These are phyloP conservation scores for Leccinum angustisporum DNA, from an alignment of 1,284 basidiomycete genomes.

Conservation along the genomic window DNA sequence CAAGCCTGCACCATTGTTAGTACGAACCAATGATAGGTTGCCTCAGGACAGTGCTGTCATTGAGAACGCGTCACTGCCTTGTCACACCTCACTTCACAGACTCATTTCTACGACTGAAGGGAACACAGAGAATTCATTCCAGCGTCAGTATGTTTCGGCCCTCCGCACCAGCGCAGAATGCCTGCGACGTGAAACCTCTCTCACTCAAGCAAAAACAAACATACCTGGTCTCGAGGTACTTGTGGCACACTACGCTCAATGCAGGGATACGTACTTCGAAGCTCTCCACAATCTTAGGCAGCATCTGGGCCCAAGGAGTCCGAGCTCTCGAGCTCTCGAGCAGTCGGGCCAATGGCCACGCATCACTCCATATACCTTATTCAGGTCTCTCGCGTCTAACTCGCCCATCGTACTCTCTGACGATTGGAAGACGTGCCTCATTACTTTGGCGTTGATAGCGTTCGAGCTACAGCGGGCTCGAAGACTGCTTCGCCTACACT, in stretches of 20 bases:
- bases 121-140: constrained; percentile 14
- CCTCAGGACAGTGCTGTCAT: not conserved
- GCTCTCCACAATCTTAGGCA: constrained; percentile 11
- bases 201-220: not conserved
- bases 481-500: constrained; percentile 11
- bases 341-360: constrained; percentile 30
- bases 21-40: not conserved
- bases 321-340: constrained; percentile 24
- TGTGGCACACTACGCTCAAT: constrained; percentile 9
- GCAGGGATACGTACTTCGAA: not conserved
- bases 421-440: not conserved
- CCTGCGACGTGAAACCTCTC: constrained; percentile 12
- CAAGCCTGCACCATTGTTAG: no score
- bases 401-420: not conserved
- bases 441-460: not conserved
- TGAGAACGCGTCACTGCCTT: not conserved
- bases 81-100: constrained; percentile 3
- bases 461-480: constrained; percentile 36
- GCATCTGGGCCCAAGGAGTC: constrained; percentile 11
- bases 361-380: not conserved
- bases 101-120: constrained; percentile 9
- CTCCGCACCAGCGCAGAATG: constrained; percentile 17
- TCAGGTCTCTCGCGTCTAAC: not conserved
- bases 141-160: constrained; percentile 14
- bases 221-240: constrained; percentile 7